A percentile compares a stretch with the other conserved stretches of the same genome.
Evolutionary conservation across 805 yeast species (phyloP).

Genomic region (Torulaspora maleeae): DNA sequence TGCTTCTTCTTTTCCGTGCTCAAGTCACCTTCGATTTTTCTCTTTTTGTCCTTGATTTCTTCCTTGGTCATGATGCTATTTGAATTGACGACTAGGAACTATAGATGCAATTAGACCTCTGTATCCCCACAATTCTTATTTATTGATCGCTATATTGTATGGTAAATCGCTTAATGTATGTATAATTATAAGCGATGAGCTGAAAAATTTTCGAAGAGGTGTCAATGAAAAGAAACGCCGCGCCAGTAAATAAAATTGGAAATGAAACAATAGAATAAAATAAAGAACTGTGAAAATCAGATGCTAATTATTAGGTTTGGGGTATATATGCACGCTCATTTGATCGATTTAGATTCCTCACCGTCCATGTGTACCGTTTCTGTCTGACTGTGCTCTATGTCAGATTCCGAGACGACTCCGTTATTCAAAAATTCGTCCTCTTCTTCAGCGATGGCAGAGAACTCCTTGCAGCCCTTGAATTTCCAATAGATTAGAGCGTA

Average conservation of each 20-base stretch:
- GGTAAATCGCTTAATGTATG: background rate
- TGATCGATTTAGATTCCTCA: constrained; percentile 1
- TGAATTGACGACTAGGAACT: too few relatives aligned
- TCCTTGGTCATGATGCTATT: constrained; percentile 32
- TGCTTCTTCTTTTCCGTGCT: constrained; percentile 31
- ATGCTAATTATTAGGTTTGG: background rate
- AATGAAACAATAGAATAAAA: background rate
- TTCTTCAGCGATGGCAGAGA: constrained; percentile 31
- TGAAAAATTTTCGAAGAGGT: constrained; percentile 14
- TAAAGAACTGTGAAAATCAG: background rate
- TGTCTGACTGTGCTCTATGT: constrained; percentile 3
- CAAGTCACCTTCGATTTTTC: constrained; percentile 35
- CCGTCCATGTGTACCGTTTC: constrained; percentile 1
- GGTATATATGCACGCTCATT: background rate
- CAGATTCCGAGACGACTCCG: constrained; percentile 6
- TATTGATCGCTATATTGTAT: background rate
- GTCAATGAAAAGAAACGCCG: constrained; percentile 6
- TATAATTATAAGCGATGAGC: constrained; percentile 12
- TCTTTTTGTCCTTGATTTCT: constrained; percentile 39
- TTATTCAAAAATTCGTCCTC: constrained; percentile 15
- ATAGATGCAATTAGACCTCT: background rate
- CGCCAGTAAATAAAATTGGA: background rate
- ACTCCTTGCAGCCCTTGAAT: constrained; percentile 36
- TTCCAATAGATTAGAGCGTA: constrained; percentile 53
- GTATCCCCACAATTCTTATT: background rate